phyloP scores from a whole-genome alignment of 768 basidiomycete species.

The Tulasnella sp. region DNA sequence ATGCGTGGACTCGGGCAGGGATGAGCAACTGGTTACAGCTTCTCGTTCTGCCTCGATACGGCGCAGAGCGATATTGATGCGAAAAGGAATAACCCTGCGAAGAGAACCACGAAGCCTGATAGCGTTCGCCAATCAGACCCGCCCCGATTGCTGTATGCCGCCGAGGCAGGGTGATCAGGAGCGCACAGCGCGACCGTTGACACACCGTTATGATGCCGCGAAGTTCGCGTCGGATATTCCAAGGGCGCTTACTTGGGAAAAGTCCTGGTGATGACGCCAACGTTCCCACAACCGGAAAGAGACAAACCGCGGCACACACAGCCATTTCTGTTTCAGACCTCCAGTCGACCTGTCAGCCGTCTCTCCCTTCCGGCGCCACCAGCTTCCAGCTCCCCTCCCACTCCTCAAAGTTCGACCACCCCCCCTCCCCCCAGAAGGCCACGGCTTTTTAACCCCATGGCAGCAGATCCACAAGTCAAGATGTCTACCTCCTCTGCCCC shows the following conservation, averaged over 20 bases:
- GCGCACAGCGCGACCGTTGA: not conserved
- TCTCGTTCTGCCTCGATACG: not conserved
- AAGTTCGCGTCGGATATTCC: not conserved
- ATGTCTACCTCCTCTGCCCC: not conserved
- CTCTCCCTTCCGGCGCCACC: slow-evolving; percentile 6
- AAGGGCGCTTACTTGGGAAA: not conserved
- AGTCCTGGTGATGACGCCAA: not conserved
- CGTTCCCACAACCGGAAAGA: not conserved
- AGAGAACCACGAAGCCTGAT: not conserved
- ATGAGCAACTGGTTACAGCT: not conserved
- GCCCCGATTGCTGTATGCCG: not conserved
- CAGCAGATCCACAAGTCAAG: not conserved
- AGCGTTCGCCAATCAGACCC: not conserved
- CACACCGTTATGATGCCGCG: not conserved
- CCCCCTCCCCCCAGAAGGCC: not conserved
- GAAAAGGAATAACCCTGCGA: not conserved
- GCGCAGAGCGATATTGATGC: not conserved
- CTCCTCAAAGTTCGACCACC: not conserved
- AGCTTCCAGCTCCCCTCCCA: not conserved
- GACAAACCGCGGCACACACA: slow-evolving; percentile 11
- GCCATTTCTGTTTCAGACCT: slow-evolving; percentile 1
- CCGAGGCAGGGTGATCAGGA: not conserved
- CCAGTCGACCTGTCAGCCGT: slow-evolving; percentile 7
- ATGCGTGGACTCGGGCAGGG: not conserved
- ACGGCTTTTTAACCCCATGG: not conserved